These are phyloP conservation scores for Styphnolobium japonicum DNA, from an alignment of 306 rosid genomes.

Conservation along the genomic window DNA sequence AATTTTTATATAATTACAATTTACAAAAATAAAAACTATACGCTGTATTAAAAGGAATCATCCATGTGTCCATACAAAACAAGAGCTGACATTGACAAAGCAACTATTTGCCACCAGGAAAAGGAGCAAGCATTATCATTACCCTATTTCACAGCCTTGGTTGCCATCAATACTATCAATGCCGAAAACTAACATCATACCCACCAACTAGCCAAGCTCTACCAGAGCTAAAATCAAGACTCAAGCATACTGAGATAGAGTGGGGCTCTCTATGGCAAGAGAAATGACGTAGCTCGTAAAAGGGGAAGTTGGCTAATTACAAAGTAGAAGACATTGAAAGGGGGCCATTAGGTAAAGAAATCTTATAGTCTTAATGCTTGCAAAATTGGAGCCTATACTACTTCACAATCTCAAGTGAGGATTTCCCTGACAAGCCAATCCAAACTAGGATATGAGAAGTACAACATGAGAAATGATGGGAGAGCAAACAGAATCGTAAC, in stretches of 20 bases:
- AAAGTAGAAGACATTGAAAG: background rate
- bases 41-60: background rate
- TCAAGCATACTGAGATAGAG: background rate
- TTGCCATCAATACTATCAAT: background rate
- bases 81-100: constrained; percentile 4
- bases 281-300: constrained; percentile 23
- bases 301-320: constrained; percentile 36
- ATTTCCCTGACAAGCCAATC: constrained; percentile 97
- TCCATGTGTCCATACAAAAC: constrained; percentile 15
- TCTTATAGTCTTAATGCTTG: constrained; percentile 33
- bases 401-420: constrained; percentile 46
- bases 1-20: constrained; percentile 7
- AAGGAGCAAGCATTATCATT: background rate
- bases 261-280: background rate
- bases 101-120: constrained; percentile 25
- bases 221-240: constrained; percentile 24
- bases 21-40: constrained; percentile 6
- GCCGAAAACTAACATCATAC: constrained; percentile 7
- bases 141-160: constrained; percentile 15
- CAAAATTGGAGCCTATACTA: constrained; percentile 17
- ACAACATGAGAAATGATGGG: constrained; percentile 85
- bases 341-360: constrained; percentile 26
- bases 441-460: constrained; percentile 94
- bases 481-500: constrained; percentile 84
- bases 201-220: constrained; percentile 26